Evolutionary conservation across 2,329 filamentous ascomycete genomes (phyloP), one percentile per base, ranked within the genome.

Genomic region (Cladosporium cucumerinum): DNA sequence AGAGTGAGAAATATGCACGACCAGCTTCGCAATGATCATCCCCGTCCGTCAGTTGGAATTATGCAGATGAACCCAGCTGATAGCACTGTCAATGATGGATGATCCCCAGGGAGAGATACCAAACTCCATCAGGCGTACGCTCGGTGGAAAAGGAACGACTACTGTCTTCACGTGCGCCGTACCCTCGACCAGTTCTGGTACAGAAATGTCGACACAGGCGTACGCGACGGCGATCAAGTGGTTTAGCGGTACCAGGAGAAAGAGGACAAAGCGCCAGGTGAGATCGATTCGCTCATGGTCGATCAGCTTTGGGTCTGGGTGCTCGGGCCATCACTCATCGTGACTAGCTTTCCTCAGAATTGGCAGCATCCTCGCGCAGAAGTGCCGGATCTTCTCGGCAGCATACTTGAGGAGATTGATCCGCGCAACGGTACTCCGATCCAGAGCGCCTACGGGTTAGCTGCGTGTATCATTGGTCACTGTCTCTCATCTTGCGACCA

Each of bases 301-400:
- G 87, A 89, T 71, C 87, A 89, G 69, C 77, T 90, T n/a, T 89
- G 87, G 87, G 82, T 89, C 72, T 88, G 86, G 84, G 80, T 87
- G 3, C 71, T 89, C 0, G 77, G 84, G 65, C 79, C 78, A 72
- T 86, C 87, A 65, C 75, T 88, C 18, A 82, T 89, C 21, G 81
- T 89, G 12, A 86, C 85, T 0, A 82, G 82, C 61, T 87, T 87
- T 64, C 84, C 85, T 2, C 82, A 86, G 67, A 77, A 84, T 5
- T 87, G 84, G 84, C 78, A 84, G 34, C 85, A 88, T 71, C 85
- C 85, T 0, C 84, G 83, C 60, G 85, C 86, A 61, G 86, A 89
- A 32, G 16, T 28, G 4, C 48, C 59, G 5, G 46, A n/a, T 5
- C 48, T 61, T 16, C 46, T 61, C 5, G 54, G 48, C 59, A 43